phyloP scores from a whole-genome alignment of 1,284 basidiomycete genomes.

The Pisolithus thermaeus region DNA sequence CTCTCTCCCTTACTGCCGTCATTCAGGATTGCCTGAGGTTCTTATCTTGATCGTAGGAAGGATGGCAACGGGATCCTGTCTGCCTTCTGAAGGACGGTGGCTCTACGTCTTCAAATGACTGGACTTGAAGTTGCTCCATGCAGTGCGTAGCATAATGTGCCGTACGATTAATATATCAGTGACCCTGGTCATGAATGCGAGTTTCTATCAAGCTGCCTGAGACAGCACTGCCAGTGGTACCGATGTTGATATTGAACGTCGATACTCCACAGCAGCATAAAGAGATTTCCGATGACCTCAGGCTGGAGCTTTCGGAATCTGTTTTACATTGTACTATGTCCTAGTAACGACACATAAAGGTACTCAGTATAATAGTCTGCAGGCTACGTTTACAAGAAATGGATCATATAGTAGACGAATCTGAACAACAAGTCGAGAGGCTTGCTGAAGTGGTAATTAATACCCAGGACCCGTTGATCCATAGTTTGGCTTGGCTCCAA shows the following conservation, averaged over 20 bases:
- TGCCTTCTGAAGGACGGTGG: background rate
- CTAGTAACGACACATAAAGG: too few species aligned
- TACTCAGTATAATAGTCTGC: too few species aligned
- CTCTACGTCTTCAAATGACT: background rate
- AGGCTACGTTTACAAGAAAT: too few species aligned
- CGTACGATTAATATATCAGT: background rate
- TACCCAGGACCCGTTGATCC: too few species aligned
- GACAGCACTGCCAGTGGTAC: background rate
- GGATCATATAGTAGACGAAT: too few species aligned
- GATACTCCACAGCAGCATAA: constrained; percentile 17
- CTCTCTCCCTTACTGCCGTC: too few species aligned
- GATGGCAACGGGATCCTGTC: background rate
- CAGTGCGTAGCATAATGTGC: background rate
- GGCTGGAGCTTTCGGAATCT: constrained; percentile 56
- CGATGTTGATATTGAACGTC: constrained; percentile 1
- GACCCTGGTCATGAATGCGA: too few species aligned
- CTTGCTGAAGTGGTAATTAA: too few species aligned
- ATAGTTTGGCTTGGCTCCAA: too few species aligned
- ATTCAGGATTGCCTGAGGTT: too few species aligned
- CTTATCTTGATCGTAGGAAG: too few species aligned
- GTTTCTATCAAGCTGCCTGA: background rate
- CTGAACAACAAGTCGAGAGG: too few species aligned
- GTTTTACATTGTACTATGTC: constrained; percentile 20
- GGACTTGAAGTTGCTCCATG: constrained; percentile 1
- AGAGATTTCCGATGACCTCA: constrained; percentile 36